Base-by-base conservation (phyloP, 2,329 filamentous ascomycete species). In the Penicillium sp. region DNA sequence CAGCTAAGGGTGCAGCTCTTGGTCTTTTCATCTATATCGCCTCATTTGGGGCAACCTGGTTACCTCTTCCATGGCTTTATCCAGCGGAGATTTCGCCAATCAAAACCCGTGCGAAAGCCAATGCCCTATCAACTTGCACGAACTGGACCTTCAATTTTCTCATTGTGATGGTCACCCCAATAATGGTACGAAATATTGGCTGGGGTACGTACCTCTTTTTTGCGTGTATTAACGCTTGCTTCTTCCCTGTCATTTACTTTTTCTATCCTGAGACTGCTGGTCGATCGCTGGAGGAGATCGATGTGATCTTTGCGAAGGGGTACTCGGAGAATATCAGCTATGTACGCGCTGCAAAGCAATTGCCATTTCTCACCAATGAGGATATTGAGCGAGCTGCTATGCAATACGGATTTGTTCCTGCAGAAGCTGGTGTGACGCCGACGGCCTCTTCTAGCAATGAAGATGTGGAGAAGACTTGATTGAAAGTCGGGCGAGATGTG, bases 11-110 rank as follows among this genome's bases (percentile, higher is more conserved):
- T 37, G 63, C 65, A 15, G 59, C 60, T 3, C 55, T 67, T 3
- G 62, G 65, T 85, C 25, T 87, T 15, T 88, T 88, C 70, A 81
- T 81, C 6, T 88, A 86, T 71, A 87, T 87, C 56, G 83, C 84
- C 3, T 84, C 82, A 51, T 88, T 87, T 56, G 85, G 83, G 20
- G 83, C 84, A 0, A 85, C 82, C 1, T 85, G 82, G 81, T 66
- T 86, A 4, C 82, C 84, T 15, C 76, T 85, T 22, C 84, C 84
- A 0, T 88, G 83, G 84, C 57, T 69, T 22, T 67, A 70, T 50
- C 70, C 77, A 0, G 75, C 79, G 29, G 80, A 81, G 57, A 73
- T 79, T 7, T 40, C 35, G n/a, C 66, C 79, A 5, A 25, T 61
- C 66, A 78, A 78, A 68, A 81, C 78, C n/a, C 75, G 80, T 27